Evolutionary conservation across 106 monocot species (phyloP).

Genomic region (Allium cepa): DNA sequence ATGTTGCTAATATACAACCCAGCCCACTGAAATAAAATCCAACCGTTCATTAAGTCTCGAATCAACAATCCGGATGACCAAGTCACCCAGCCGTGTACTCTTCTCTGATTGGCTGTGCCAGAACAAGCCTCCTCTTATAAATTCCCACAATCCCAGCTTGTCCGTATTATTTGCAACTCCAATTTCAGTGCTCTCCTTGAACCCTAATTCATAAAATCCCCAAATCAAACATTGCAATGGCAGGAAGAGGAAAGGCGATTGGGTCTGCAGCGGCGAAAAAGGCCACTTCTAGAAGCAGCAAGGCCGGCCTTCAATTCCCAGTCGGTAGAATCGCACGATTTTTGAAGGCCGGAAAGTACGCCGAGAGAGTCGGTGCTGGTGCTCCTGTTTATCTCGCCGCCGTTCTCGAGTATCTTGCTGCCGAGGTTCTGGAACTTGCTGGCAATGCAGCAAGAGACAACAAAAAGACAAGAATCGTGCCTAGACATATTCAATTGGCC

Average conservation of each 20-base stretch:
- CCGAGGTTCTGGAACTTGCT: constrained; percentile 47
- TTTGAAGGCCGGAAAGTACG: constrained; percentile 6
- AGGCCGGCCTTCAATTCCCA: constrained; percentile 33
- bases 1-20: too few species aligned
- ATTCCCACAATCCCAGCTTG: too few species aligned
- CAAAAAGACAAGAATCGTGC: constrained; percentile 21
- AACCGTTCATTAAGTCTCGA: too few species aligned
- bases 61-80: too few species aligned
- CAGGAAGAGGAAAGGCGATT: constrained; percentile 19
- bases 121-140: too few species aligned
- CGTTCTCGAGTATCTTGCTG: constrained; percentile 68
- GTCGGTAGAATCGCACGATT: constrained; percentile 18
- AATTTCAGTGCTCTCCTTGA: too few species aligned
- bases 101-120: too few species aligned
- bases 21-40: too few species aligned
- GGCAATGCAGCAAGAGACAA: constrained; percentile 21
- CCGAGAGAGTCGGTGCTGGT: constrained; percentile 20
- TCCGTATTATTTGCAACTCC: too few species aligned
- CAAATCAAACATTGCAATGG: constrained; percentile 1
- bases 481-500: constrained; percentile 13
- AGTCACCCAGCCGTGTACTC: too few species aligned
- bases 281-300: constrained; percentile 14
- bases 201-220: too few species aligned
- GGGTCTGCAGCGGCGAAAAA: constrained; percentile 16
- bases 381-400: constrained; percentile 69